A percentile compares a stretch with the other conserved stretches of the same genome.
phyloP scores from a whole-genome alignment of 352 stramenopile species.

The Plasmopara halstedii region DNA sequence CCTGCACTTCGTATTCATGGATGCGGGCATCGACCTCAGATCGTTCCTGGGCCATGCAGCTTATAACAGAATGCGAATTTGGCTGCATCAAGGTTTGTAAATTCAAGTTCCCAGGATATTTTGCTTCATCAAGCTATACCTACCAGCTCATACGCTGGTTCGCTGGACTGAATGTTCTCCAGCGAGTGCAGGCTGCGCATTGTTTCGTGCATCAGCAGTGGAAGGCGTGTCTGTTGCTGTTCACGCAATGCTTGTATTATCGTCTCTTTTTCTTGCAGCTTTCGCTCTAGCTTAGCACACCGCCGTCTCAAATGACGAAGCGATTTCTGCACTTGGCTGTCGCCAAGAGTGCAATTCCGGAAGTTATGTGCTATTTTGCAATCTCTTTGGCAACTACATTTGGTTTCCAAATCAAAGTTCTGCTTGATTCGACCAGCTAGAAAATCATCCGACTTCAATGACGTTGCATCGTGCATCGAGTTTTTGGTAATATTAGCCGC shows the following conservation, averaged over 20 bases:
- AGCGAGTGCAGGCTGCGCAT: slow-evolving; percentile 45
- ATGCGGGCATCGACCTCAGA: slow-evolving; percentile 36
- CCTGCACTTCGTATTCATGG: slow-evolving; percentile 70
- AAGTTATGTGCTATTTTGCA: slow-evolving; percentile 22
- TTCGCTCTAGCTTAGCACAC: slow-evolving; percentile 50
- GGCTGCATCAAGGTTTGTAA: slow-evolving; percentile 11
- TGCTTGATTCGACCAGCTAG: slow-evolving; percentile 46
- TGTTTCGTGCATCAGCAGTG: slow-evolving; percentile 54
- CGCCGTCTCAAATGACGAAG: slow-evolving; percentile 40
- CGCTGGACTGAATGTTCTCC: slow-evolving; percentile 26
- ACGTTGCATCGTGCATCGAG: not conserved
- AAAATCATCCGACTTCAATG: slow-evolving; percentile 16
- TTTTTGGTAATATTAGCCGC: too few species aligned
- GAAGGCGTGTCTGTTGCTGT: slow-evolving; percentile 42
- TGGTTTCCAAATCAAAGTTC: slow-evolving; percentile 51
- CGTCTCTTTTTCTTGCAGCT: slow-evolving; percentile 47
- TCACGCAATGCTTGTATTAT: slow-evolving; percentile 43
- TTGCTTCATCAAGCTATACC: not conserved
- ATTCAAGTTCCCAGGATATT: not conserved
- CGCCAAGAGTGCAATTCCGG: slow-evolving; percentile 14
- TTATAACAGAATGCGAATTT: slow-evolving; percentile 34
- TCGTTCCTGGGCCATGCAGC: slow-evolving; percentile 19
- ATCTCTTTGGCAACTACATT: slow-evolving; percentile 36
- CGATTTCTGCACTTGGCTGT: slow-evolving; percentile 33
- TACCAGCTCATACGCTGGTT: slow-evolving; percentile 9